phyloP scores from a whole-genome alignment of 148 eudicot genomes.

The Limonium bicolor region DNA sequence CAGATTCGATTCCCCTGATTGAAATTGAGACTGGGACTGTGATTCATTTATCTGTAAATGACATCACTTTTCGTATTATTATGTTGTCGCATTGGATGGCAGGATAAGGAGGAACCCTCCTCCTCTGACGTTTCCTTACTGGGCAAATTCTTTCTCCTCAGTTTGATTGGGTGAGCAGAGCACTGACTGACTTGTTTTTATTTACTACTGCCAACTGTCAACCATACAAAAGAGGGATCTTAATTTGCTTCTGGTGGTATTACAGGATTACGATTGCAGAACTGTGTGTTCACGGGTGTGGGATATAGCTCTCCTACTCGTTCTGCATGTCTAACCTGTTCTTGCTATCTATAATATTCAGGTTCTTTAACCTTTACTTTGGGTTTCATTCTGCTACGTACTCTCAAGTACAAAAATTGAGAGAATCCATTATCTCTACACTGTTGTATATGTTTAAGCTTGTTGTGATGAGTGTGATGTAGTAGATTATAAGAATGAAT shows the following conservation, averaged over 20 bases:
- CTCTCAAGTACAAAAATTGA: no score
- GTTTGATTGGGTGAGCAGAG: conserved; percentile 27
- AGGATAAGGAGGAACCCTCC: conserved; percentile 19
- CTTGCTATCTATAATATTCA: conserved; percentile 34
- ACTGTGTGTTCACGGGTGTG: conserved; percentile 33
- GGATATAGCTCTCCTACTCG: conserved; percentile 41
- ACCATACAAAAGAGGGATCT: not conserved
- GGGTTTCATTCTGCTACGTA: no score
- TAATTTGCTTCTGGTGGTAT: not conserved
- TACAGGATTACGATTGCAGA: conserved; percentile 23
- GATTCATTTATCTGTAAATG: no score
- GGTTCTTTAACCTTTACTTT: no score
- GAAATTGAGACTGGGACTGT: no score
- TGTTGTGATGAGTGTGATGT: no score
- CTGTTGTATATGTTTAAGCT: not conserved
- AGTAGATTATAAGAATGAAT: no score
- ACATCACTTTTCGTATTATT: no score
- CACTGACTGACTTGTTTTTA: no score
- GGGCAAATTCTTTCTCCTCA: conserved; percentile 29
- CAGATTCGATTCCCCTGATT: no score
- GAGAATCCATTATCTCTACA: no score
- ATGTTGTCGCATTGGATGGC: not conserved
- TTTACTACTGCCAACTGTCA: not conserved
- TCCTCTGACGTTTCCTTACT: conserved; percentile 15
- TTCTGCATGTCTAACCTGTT: conserved; percentile 40